Evolutionary conservation across 768 basidiomycete genomes (phyloP).

Genomic region (Lactarius tabidus): DNA sequence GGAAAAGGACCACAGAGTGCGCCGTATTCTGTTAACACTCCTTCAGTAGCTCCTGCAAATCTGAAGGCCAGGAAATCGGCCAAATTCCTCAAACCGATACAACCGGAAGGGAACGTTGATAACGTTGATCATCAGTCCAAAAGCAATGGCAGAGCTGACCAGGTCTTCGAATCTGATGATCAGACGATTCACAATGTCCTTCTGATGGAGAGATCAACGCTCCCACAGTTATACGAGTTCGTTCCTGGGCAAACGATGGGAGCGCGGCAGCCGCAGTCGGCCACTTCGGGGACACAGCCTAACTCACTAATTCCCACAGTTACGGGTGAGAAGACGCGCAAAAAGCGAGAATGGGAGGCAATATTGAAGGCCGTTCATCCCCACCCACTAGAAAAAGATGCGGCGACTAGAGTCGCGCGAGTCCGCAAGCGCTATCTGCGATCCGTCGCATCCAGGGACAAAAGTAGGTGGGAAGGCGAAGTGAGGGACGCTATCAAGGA

Average conservation of each 20-base stretch:
- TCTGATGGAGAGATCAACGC: slow-evolving; percentile 62
- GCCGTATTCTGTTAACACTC: slow-evolving; percentile 37
- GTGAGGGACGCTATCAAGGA: slow-evolving; percentile 54
- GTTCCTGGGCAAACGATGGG: slow-evolving; percentile 63
- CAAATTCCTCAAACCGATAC: slow-evolving; percentile 40
- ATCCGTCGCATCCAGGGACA: slow-evolving; percentile 47
- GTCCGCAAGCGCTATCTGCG: slow-evolving; percentile 57
- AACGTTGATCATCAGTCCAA: slow-evolving; percentile 44
- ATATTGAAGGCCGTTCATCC: slow-evolving; percentile 56
- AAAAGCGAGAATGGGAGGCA: slow-evolving; percentile 63
- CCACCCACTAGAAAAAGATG: slow-evolving; percentile 44
- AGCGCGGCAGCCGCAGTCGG: slow-evolving; percentile 59
- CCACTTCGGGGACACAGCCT: slow-evolving; percentile 39
- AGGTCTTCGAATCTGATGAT: slow-evolving; percentile 53
- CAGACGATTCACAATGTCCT: slow-evolving; percentile 55
- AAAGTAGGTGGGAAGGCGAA: slow-evolving; percentile 59
- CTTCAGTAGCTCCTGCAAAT: slow-evolving; percentile 32
- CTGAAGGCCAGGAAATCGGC: slow-evolving; percentile 13
- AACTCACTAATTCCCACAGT: slow-evolving; percentile 49
- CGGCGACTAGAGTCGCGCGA: slow-evolving; percentile 48
- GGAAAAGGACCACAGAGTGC: slow-evolving; percentile 34
- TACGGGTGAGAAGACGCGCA: slow-evolving; percentile 52
- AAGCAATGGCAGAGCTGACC: slow-evolving; percentile 43
- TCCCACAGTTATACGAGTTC: slow-evolving; percentile 74
- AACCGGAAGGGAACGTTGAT: slow-evolving; percentile 42